Percentiles rank a stretch among this genome's conserved stretches.
These are phyloP conservation scores for Ramichloridium luteum DNA, from an alignment of 2,329 filamentous ascomycete genomes.

Conservation along the genomic window DNA sequence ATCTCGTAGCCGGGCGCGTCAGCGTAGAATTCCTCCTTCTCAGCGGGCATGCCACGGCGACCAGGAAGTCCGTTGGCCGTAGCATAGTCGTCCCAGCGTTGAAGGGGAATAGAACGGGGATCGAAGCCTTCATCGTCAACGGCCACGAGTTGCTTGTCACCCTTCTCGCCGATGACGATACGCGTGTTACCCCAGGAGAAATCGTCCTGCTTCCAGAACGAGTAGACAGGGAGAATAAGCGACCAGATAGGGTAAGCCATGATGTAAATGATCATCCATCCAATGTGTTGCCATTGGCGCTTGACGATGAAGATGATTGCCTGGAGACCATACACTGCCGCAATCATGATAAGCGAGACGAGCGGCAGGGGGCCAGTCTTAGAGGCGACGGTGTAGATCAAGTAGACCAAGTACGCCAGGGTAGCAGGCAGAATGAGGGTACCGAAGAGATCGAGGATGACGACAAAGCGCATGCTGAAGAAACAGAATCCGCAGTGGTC, in stretches of 20 bases:
- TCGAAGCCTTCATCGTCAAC: slow-evolving; percentile 77
- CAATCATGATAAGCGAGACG: slow-evolving; percentile 81
- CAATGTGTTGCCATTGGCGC: slow-evolving; percentile 94
- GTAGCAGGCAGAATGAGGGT: slow-evolving; percentile 87
- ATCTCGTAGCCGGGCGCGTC: slow-evolving; percentile 61
- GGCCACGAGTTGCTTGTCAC: slow-evolving; percentile 78
- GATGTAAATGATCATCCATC: slow-evolving; percentile 99
- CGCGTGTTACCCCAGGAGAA: slow-evolving; percentile 98
- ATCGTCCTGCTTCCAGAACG: slow-evolving; percentile 99
- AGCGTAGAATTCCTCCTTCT: slow-evolving; percentile 19
- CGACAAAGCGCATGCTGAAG: slow-evolving; percentile 95
- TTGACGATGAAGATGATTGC: slow-evolving; percentile 94
- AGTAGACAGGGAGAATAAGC: slow-evolving; percentile 83
- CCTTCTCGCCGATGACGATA: slow-evolving; percentile 90
- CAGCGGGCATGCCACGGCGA: slow-evolving; percentile 51
- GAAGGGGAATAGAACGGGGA: slow-evolving; percentile 81
- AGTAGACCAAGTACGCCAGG: slow-evolving; percentile 71
- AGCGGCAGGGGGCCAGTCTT: slow-evolving; percentile 63
- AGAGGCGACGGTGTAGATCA: slow-evolving; percentile 68
- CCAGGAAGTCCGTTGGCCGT: slow-evolving; percentile 76
- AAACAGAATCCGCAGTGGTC: slow-evolving; percentile 98
- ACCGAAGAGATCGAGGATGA: slow-evolving; percentile 86
- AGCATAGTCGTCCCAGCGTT: slow-evolving; percentile 96
- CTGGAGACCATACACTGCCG: slow-evolving; percentile 86
- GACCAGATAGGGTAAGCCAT: slow-evolving; percentile 91